phyloP scores from a whole-genome alignment of 805 yeast species.

The Pichia paraexigua region DNA sequence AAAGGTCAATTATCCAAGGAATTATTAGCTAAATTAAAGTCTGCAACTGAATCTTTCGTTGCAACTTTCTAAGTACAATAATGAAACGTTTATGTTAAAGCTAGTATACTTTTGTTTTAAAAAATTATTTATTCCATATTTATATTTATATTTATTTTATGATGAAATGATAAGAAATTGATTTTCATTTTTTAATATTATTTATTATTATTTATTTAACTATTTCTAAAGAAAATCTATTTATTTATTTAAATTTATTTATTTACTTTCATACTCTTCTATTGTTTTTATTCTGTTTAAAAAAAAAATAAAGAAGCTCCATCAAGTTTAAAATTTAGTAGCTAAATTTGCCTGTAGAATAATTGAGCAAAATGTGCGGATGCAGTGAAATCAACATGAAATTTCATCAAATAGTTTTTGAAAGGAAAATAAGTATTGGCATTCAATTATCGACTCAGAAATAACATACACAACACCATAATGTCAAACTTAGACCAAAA shows the following conservation, averaged over 20 bases:
- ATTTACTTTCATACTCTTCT: background rate
- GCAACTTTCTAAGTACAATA: slow-evolving; percentile 61
- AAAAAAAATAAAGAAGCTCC: background rate
- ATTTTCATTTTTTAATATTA: slow-evolving; percentile 1
- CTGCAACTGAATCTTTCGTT: slow-evolving; percentile 87
- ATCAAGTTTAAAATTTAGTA: background rate
- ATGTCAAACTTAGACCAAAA: background rate
- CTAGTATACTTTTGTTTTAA: slow-evolving; percentile 6
- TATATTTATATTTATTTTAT: slow-evolving; percentile 15
- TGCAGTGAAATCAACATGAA: too few relatives aligned
- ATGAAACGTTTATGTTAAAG: slow-evolving; percentile 10
- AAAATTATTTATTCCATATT: slow-evolving; percentile 15
- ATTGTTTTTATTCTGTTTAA: background rate
- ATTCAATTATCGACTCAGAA: too few relatives aligned
- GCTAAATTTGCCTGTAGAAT: too few relatives aligned
- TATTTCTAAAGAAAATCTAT: background rate
- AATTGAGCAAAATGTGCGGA: too few relatives aligned
- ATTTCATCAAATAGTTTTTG: too few relatives aligned
- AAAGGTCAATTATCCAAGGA: slow-evolving; percentile 90
- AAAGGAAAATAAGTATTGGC: too few relatives aligned
- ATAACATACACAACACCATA: background rate
- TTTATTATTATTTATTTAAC: background rate
- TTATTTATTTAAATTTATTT: background rate
- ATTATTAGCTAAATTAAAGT: slow-evolving; percentile 75
- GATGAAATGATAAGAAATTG: slow-evolving; percentile 15